These are phyloP conservation scores for Thermothielavioides terrestris DNA, from an alignment of 495 filamentous ascomycete genomes.

Conservation along the genomic window DNA sequence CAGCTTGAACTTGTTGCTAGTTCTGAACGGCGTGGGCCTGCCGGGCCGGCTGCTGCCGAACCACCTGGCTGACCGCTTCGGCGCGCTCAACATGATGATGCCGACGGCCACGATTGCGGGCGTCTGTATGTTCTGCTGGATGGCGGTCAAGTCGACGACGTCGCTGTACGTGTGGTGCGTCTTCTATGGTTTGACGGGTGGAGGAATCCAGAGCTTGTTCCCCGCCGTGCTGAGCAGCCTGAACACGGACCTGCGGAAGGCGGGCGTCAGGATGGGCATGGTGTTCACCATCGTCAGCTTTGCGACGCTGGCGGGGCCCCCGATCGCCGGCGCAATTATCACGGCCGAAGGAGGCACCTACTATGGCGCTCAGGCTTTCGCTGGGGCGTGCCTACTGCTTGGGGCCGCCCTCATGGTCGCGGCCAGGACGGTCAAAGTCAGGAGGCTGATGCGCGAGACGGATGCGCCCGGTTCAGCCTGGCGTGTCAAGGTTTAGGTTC, in stretches of 20 bases:
- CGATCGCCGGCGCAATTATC: constrained; percentile 62
- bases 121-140: constrained; percentile 54
- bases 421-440: constrained; percentile 28
- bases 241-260: constrained; percentile 56
- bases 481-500: constrained; percentile 17
- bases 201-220: constrained; percentile 60
- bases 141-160: constrained; percentile 39
- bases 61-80: constrained; percentile 52
- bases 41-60: constrained; percentile 57
- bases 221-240: constrained; percentile 53
- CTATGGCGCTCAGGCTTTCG: constrained; percentile 55
- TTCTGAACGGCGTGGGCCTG: constrained; percentile 64
- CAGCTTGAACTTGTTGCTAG: constrained; percentile 58
- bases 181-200: constrained; percentile 59
- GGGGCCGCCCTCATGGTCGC: constrained; percentile 38
- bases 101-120: constrained; percentile 44
- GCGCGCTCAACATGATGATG: constrained; percentile 55
- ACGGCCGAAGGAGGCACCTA: constrained; percentile 48
- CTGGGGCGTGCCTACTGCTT: constrained; percentile 39
- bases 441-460: constrained; percentile 12
- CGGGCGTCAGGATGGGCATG: constrained; percentile 72
- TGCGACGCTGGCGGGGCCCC: constrained; percentile 63
- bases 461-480: background rate
- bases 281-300: constrained; percentile 66
- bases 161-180: constrained; percentile 52